These are phyloP conservation scores for Nakataea oryzae DNA, from an alignment of 2,329 filamentous ascomycete species.

Conservation along the genomic window DNA sequence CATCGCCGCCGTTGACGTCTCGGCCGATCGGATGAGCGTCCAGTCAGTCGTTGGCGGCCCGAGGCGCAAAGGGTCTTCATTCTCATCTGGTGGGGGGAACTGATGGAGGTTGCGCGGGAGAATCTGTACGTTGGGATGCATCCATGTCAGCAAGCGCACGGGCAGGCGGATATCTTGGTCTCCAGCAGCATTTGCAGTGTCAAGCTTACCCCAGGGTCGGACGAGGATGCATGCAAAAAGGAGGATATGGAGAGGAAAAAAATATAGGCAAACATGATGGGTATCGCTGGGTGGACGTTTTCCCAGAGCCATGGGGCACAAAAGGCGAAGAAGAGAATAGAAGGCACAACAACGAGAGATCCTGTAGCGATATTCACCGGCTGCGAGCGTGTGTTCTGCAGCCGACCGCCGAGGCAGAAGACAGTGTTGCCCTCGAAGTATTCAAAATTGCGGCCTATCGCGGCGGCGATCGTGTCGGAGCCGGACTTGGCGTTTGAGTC, in stretches of 20 bases:
- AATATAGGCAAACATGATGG: slow-evolving; percentile 83
- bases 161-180: no score
- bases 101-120: slow-evolving; percentile 84
- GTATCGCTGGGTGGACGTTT: slow-evolving; percentile 78
- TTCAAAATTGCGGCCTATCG: slow-evolving; percentile 64
- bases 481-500: slow-evolving; percentile 10
- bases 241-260: slow-evolving; percentile 86
- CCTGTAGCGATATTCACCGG: slow-evolving; percentile 87
- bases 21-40: slow-evolving; percentile 78
- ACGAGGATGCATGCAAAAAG: slow-evolving; percentile 83
- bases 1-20: slow-evolving; percentile 72
- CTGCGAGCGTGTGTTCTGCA: slow-evolving; percentile 78
- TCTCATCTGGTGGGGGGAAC: slow-evolving; percentile 65
- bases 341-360: slow-evolving; percentile 67
- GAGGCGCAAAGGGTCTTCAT: slow-evolving; percentile 71
- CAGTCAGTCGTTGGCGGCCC: slow-evolving; percentile 87
- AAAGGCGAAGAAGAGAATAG: slow-evolving; percentile 73
- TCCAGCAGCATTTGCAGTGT: background rate
- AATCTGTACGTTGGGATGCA: slow-evolving; percentile 44
- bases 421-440: slow-evolving; percentile 91
- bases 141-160: background rate
- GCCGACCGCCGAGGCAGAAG: slow-evolving; percentile 76
- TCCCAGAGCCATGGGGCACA: slow-evolving; percentile 81
- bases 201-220: slow-evolving; percentile 70
- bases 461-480: slow-evolving; percentile 38